Conservation (phyloP, 2,329 filamentous ascomycete genomes). For the Monosporascus sp. region DNA sequence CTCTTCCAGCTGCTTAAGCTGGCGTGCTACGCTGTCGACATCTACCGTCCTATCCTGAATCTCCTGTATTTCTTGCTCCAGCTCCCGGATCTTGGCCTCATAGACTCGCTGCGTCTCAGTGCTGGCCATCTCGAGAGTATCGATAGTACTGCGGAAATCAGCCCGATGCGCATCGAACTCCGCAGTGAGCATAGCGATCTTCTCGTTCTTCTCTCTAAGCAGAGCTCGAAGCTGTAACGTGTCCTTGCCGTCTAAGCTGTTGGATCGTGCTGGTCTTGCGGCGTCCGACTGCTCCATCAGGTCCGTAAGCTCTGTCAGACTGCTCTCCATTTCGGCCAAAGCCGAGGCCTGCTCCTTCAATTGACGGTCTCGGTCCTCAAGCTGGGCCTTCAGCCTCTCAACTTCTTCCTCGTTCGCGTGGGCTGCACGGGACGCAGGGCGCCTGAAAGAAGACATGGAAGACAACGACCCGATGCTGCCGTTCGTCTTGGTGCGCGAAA, state of each 20-base stretch:
- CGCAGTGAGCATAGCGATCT: slow-evolving; percentile 84
- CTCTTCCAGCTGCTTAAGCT: slow-evolving; percentile 93
- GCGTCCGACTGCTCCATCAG: slow-evolving; percentile 58
- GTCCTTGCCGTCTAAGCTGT: slow-evolving; percentile 63
- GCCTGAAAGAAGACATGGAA: slow-evolving; percentile 45
- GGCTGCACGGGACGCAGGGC: slow-evolving; percentile 45
- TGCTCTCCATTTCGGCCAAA: slow-evolving; percentile 77
- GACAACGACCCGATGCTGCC: slow-evolving; percentile 50
- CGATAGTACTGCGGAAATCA: slow-evolving; percentile 94
- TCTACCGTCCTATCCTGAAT: slow-evolving; percentile 79
- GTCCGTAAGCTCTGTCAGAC: slow-evolving; percentile 43
- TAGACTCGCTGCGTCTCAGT: slow-evolving; percentile 95
- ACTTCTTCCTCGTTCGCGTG: slow-evolving; percentile 62
- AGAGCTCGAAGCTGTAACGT: slow-evolving; percentile 71
- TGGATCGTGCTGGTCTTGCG: slow-evolving; percentile 34
- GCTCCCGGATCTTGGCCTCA: slow-evolving; percentile 82
- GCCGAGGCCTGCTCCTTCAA: slow-evolving; percentile 82
- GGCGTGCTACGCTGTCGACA: slow-evolving; percentile 82
- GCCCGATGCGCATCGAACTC: slow-evolving; percentile 94
- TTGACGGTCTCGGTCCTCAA: slow-evolving; percentile 81
- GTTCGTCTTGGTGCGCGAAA: slow-evolving; percentile 47
- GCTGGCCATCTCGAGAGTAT: slow-evolving; percentile 91
- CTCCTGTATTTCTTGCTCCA: slow-evolving; percentile 78
- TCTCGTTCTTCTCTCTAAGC: slow-evolving; percentile 92
- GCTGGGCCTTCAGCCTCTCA: slow-evolving; percentile 62